These are phyloP conservation scores for Coemansia nantahalensis DNA, from an alignment of 192 early-diverging fungal genomes.

Conservation along the genomic window DNA sequence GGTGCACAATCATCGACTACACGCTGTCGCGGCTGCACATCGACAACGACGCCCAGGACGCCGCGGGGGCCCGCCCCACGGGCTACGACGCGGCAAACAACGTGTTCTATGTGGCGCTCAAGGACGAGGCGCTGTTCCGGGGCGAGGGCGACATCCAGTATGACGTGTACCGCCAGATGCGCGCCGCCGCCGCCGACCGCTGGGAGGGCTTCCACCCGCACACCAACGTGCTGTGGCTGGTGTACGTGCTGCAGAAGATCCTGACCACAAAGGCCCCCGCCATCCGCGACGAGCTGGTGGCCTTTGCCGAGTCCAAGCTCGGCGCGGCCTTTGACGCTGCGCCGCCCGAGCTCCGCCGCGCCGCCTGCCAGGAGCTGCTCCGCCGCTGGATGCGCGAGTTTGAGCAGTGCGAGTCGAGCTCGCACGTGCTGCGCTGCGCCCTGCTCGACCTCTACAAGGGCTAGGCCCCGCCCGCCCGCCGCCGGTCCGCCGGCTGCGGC, in stretches of 20 bases:
- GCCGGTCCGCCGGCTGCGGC: too few relatives aligned
- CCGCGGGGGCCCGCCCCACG: conserved; percentile 18
- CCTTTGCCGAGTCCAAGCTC: conserved; percentile 44
- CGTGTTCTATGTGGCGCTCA: conserved; percentile 56
- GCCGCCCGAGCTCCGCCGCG: conserved; percentile 23
- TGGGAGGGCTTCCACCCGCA: conserved; percentile 49
- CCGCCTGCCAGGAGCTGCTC: conserved; percentile 46
- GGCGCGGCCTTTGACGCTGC: conserved; percentile 25
- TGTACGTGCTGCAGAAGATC: conserved; percentile 51
- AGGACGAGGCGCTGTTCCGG: conserved; percentile 55
- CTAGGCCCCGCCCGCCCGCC: conserved; percentile 8
- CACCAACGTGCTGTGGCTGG: conserved; percentile 51
- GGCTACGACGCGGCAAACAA: conserved; percentile 40
- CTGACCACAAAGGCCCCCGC: conserved; percentile 39
- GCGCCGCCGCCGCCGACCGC: conserved; percentile 24
- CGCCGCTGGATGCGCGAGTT: conserved; percentile 52
- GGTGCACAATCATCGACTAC: conserved; percentile 72
- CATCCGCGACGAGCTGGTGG: conserved; percentile 42
- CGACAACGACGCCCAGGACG: conserved; percentile 38
- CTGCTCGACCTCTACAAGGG: conserved; percentile 51
- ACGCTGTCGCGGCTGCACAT: conserved; percentile 63
- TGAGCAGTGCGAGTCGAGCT: conserved; percentile 46
- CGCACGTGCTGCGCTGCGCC: conserved; percentile 44
- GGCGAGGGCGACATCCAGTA: conserved; percentile 69
- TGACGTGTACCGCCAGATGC: conserved; percentile 74